Percentiles rank a stretch among this genome's conserved stretches.
phyloP scores from a whole-genome alignment of 2,329 filamentous ascomycete species.

The Scedosporium boydii region DNA sequence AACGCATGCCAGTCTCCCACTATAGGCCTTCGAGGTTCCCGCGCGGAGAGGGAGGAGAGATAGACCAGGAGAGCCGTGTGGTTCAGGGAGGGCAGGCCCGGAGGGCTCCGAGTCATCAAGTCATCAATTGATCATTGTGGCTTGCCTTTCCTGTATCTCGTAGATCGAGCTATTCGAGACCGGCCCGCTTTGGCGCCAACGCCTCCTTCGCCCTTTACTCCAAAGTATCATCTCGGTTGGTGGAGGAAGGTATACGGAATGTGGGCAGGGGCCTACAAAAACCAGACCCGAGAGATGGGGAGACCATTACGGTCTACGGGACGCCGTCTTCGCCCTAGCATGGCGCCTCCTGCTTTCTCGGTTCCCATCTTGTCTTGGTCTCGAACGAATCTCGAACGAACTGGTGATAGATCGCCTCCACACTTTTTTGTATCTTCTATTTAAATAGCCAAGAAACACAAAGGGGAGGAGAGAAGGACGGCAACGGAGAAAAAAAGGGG shows the following conservation, averaged over 20 bases:
- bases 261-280: not conserved
- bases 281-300: not conserved
- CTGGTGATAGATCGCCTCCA: not conserved
- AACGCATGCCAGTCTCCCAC: too few species aligned
- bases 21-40: too few species aligned
- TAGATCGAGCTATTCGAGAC: too few species aligned
- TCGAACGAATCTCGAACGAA: too few species aligned
- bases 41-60: not conserved
- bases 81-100: not conserved
- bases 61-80: not conserved
- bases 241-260: not conserved
- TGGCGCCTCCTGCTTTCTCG: not conserved
- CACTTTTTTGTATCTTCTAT: not conserved
- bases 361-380: not conserved
- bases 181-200: too few species aligned
- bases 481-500: not conserved
- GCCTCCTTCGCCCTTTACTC: too few species aligned
- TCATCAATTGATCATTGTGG: too few species aligned
- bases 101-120: not conserved
- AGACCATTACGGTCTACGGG: not conserved
- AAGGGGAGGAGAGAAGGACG: not conserved
- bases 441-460: not conserved
- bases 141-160: too few species aligned
- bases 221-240: not conserved
- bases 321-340: too few species aligned